These are phyloP conservation scores for Saposhnikovia divaricata DNA, from an alignment of 129 eudicot species.

Conservation along the genomic window DNA sequence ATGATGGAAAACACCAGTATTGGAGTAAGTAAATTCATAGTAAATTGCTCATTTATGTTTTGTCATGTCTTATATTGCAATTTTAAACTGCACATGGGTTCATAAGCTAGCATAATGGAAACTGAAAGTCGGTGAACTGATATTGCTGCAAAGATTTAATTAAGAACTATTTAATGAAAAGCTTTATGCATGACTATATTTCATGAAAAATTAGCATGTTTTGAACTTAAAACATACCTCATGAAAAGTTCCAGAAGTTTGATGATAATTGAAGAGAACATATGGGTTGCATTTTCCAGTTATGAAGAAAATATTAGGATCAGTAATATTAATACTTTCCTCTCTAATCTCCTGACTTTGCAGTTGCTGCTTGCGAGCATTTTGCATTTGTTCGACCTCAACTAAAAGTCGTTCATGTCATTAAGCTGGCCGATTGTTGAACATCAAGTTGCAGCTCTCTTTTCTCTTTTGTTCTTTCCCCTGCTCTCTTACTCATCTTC, in stretches of 20 bases:
- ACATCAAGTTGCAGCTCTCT: no score
- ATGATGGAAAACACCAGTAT: no score
- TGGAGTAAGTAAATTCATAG: no score
- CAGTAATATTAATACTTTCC: slow-evolving; percentile 12
- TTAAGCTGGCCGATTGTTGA: slow-evolving; percentile 9
- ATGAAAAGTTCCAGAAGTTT: slow-evolving; percentile 14
- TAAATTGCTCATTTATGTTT: no score
- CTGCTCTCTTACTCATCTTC: slow-evolving; percentile 42
- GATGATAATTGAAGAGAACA: slow-evolving; percentile 23
- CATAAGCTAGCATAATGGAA: no score
- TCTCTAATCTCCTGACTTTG: slow-evolving; percentile 17
- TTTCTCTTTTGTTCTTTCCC: slow-evolving; percentile 58
- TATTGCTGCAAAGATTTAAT: slow-evolving; percentile 32
- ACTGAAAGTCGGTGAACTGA: slow-evolving; percentile 25
- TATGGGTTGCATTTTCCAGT: slow-evolving; percentile 28
- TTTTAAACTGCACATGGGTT: no score
- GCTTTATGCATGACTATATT: neutral
- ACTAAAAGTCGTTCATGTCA: slow-evolving; percentile 7
- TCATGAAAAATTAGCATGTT: neutral
- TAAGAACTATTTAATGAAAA: neutral
- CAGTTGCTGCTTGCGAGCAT: slow-evolving; percentile 15
- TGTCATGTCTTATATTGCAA: no score
- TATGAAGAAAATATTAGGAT: neutral
- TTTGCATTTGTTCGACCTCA: slow-evolving; percentile 9
- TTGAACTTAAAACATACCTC: slow-evolving; percentile 24